Evolutionary conservation across 73 alveolate species (phyloP).

Genomic region (Blepharisma stoltei): DNA sequence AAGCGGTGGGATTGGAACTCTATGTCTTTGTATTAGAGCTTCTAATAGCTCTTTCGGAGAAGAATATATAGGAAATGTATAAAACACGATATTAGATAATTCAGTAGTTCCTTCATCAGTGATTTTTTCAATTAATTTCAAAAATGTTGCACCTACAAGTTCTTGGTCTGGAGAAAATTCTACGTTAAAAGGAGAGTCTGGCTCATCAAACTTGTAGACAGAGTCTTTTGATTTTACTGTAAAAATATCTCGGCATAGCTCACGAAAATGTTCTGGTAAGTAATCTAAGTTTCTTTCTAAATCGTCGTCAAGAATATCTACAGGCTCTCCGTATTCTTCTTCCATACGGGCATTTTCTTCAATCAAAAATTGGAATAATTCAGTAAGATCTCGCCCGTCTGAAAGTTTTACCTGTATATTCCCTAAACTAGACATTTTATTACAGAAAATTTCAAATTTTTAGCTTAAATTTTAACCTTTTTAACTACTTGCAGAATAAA

Average conservation of each 20-base stretch:
- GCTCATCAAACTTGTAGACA: constrained; percentile 24
- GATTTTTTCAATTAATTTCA: constrained; percentile 21
- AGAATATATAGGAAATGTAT: constrained; percentile 20
- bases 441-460: too few relatives aligned
- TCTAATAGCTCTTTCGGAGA: constrained; percentile 13
- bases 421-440: too few relatives aligned
- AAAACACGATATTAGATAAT: neutral
- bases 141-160: neutral
- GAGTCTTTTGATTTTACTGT: neutral
- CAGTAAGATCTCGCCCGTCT: constrained; percentile 14
- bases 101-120: constrained; percentile 24
- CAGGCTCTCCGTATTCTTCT: constrained; percentile 27
- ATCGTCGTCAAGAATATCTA: constrained; percentile 12
- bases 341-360: constrained; percentile 23
- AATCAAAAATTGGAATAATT: neutral
- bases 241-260: constrained; percentile 25
- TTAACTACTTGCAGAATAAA: too few relatives aligned
- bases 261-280: constrained; percentile 9
- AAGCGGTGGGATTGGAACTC: neutral
- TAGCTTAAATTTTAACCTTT: too few relatives aligned
- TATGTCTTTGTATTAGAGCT: constrained; percentile 20
- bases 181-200: neutral
- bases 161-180: neutral
- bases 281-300: constrained; percentile 14
- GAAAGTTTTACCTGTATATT: neutral